phyloP scores from a whole-genome alignment of 2,329 filamentous ascomycete genomes.

The Capronia coronata region DNA sequence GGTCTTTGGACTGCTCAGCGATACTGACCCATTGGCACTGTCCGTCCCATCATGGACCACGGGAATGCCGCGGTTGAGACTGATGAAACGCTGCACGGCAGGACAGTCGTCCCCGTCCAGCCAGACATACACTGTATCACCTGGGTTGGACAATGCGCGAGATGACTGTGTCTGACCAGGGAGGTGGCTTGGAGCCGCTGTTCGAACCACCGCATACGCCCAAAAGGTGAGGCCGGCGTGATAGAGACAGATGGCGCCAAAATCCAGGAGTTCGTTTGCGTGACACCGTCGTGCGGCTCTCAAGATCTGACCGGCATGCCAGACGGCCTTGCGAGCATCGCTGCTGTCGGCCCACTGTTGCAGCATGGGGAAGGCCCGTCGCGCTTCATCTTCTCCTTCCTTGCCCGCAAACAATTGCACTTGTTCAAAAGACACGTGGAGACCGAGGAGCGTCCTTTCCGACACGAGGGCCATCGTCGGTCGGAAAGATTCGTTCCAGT shows the following conservation, averaged over 20 bases:
- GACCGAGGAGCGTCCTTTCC: no score
- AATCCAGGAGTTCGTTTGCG: slow-evolving; percentile 47
- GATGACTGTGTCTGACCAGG: neutral
- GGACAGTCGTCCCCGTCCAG: slow-evolving; percentile 9
- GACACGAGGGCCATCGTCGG: no score
- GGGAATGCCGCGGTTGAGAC: slow-evolving; percentile 17
- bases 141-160: no score
- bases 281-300: slow-evolving; percentile 53
- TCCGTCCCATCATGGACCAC: neutral
- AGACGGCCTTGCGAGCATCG: slow-evolving; percentile 47
- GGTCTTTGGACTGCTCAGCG: slow-evolving; percentile 6
- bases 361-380: slow-evolving; percentile 32
- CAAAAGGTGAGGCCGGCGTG: slow-evolving; percentile 63
- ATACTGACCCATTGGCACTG: neutral
- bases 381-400: slow-evolving; percentile 37
- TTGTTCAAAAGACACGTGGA: slow-evolving; percentile 40
- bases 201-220: slow-evolving; percentile 35
- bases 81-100: slow-evolving; percentile 12
- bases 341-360: slow-evolving; percentile 36
- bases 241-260: slow-evolving; percentile 62
- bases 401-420: slow-evolving; percentile 41
- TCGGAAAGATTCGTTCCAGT: no score
- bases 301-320: slow-evolving; percentile 63
- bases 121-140: neutral
- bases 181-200: neutral